phyloP scores from a whole-genome alignment of 176 grass and related monocot genomes.

The Aegilops bicornis region DNA sequence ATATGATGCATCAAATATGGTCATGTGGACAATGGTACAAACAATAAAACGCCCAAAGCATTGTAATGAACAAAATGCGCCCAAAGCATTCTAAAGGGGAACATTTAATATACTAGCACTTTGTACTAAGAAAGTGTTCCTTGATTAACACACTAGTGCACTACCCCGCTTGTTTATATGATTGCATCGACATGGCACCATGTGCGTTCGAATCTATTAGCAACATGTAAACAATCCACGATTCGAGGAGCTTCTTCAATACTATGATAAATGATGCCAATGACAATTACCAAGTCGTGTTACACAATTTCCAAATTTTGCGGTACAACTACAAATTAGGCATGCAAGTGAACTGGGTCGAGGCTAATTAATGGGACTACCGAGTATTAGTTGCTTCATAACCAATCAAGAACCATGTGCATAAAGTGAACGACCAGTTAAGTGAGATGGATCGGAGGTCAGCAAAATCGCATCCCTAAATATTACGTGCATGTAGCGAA shows the following conservation, averaged over 20 bases:
- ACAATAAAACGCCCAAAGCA: neutral
- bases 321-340: neutral
- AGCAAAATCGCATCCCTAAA: too few species aligned
- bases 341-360: neutral
- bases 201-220: neutral
- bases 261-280: neutral
- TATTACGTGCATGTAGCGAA: too few species aligned
- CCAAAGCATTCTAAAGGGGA: neutral
- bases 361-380: neutral
- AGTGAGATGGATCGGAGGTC: neutral
- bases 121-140: neutral
- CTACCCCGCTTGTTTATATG: neutral
- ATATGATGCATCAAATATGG: neutral
- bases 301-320: neutral
- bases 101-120: neutral
- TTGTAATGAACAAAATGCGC: conserved; percentile 13
- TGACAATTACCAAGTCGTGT: neutral
- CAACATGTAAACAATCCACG: neutral
- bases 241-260: neutral
- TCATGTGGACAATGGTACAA: neutral
- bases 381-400: neutral
- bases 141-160: neutral
- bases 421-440: neutral
- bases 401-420: neutral
- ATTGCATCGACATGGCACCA: neutral